Base-by-base conservation (phyloP, 2,329 filamentous ascomycete species). In the Talaromyces sp. region DNA sequence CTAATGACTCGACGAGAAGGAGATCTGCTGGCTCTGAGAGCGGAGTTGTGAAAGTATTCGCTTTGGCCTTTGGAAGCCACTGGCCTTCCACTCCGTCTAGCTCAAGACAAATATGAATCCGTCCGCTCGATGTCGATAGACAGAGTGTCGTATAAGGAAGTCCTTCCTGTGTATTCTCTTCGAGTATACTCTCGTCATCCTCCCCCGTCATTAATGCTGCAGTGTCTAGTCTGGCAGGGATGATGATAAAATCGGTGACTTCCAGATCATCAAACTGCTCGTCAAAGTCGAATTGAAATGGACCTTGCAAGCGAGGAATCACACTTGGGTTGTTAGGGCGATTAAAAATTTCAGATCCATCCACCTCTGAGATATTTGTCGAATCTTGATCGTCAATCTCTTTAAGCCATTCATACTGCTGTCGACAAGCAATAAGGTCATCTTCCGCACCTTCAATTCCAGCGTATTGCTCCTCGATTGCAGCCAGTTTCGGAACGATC, bases 401-500 rank as follows among this genome's bases (percentile, higher is more conserved):
- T 13, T 80, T 78, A 4, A 89, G 78, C 87, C 87, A 89, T 57
- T 83, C 80, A 63, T 84, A 81, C 69, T 89, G 87, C 66, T 87
- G 85, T 33, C 84, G 80, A 33, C 78, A 77, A 11, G 78, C 81
- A 43, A 75, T 78, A 61, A 76, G 76, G 69, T 84, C 79, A 45
- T 83, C 78, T 54, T 83, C 81, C 17, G 76, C 69, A 27, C 39
- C 60, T 10, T 80, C 78, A 19, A 78, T 71, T 0, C 75, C 65
- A 2, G 65, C 61, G n/a, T 47, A 52, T 33, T 81, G 77, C 15
- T 79, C 75, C 60, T 80, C 75, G 31, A 82, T 71, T 5, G 78
- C 76, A 4, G 80, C 73, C 33, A 90, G 79, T 68, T 91, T 92
- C 45, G 91, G 88, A 31, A 96, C 88, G 65, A 96, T 90, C 9